Base-by-base conservation (phyloP, 352 stramenopile genomes). In the Globisporangium rhizosaccharum region DNA sequence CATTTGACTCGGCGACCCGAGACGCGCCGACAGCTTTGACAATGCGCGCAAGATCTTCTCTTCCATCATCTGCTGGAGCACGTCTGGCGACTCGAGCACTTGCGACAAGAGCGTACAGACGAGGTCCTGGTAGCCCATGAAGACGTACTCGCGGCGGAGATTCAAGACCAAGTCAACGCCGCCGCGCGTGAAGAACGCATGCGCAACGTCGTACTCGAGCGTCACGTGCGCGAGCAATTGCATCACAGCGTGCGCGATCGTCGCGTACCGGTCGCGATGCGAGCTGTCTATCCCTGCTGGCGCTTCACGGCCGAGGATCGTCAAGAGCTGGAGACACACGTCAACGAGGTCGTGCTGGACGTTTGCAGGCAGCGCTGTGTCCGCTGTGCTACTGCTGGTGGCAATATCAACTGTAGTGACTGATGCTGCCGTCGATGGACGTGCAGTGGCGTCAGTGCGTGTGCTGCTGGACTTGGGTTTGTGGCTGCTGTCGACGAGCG, bases 51-150 rank as follows among this genome's bases (percentile, higher is more conserved):
- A 52, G 68, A 96, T 92, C 55, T 90, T 93, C 14, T 93, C 84
- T 63, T 94, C 82, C 83, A 94, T 94, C 62, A 85, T 85, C 33
- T 87, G 76, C 61, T 94, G 72, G n/a, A 96, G 60, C 8, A 94
- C 81, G 57, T 92, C 78, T 3, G 86, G 86, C 5, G 85, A 94
- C 59, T 94, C 84, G 30, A 96, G 65, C 9, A 82, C 66, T 48
- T 92, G 84, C 15, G 81, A 86, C 3, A 96, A 58, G 20, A 96
- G 59, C 15, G 72, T 69, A 17, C 77, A 79, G 0, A 83, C 90
- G 30, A 96, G 45, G 36, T 96, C 79, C 56, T 83, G 76, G 51
- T 93, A 96, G 12, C 80, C 81, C 12, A 56, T 41, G 39, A 94
- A 96, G 33, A 78, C 66, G 18, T 68, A 66, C 30, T 52, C 60